Evolutionary conservation across 164 flowering plant genomes (phyloP), one percentile per base, ranked within the genome.

Genomic region (Buxus sempervirens): DNA sequence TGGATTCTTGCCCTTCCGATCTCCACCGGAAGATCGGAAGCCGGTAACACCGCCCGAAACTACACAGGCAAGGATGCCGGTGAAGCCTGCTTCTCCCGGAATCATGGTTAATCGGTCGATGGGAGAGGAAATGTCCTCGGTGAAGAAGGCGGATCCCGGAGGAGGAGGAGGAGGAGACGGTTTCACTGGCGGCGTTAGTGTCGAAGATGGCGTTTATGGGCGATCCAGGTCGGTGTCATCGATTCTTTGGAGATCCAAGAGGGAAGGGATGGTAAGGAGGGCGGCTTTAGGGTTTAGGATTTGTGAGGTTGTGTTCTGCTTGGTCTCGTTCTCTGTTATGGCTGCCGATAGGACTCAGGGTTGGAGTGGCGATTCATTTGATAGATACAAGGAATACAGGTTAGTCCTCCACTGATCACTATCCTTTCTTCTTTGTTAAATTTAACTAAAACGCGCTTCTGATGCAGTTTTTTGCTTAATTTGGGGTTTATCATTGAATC

Each of bases 381-480:
- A 90, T 71, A 90, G 99, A 36, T 93, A 96, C 76, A 89, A 78
- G 71, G 99, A 90, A 62, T 96, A 90, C 86, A 86, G 97, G 99
- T 88, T 16, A 41, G 18, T 64, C 21, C 13, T 19, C 57, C 49
- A 25, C 24, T n/a, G n/a, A n/a, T n/a, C n/a, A n/a, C n/a, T n/a
- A n/a, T n/a, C 38, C 38, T 32, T 32, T 32, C 7, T 32, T 32
- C 38, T 32, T 32, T 32, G 3, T 3, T 3, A 32, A 32, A 32
- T 32, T 32, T 32, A 32, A 32, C 3, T 32, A 32, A 32, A 32
- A 32, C 7, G 38, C 38, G 38, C 38, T 32, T 32, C 38, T 32
- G 7, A 32, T 32, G 38, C 38, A 32, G 3, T 32, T 32, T n/a
- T n/a, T n/a, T n/a, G n/a, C n/a, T n/a, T n/a, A n/a, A n/a, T n/a